These are phyloP conservation scores for Carex myosuroides DNA, from an alignment of 176 grass and related monocot species.

Conservation along the genomic window DNA sequence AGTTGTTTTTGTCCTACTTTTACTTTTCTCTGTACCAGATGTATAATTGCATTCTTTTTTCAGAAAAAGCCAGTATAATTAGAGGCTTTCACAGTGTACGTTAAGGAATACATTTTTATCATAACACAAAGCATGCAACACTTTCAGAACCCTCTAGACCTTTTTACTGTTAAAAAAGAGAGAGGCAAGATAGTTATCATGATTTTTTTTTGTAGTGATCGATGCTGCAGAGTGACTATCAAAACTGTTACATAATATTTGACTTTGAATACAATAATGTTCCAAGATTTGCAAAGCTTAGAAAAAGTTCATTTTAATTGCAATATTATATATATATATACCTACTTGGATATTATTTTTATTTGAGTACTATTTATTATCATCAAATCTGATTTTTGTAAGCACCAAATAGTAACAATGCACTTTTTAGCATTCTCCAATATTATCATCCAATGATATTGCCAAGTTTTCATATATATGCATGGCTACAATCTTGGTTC, in stretches of 20 bases:
- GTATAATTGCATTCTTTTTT: constrained; percentile 1
- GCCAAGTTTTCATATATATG: not conserved
- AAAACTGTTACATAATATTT: constrained; percentile 11
- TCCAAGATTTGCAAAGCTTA: not conserved
- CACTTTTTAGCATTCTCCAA: not conserved
- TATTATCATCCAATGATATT: not conserved
- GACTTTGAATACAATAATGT: constrained; percentile 5
- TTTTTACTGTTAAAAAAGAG: not conserved
- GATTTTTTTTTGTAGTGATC: not conserved
- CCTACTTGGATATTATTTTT: not conserved
- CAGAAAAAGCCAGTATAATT: constrained; percentile 14
- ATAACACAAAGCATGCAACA: constrained; percentile 9
- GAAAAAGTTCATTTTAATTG: not conserved
- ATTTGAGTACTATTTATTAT: not conserved
- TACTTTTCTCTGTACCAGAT: constrained; percentile 5
- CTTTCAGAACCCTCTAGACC: not conserved
- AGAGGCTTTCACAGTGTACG: not conserved
- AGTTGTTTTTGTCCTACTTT: not conserved
- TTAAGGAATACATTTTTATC: not conserved
- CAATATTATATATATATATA: no score
- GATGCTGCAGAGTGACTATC: constrained; percentile 8
- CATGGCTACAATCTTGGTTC: not conserved
- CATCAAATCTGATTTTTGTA: not conserved
- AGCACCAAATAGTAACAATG: not conserved
- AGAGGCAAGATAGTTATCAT: not conserved